Percentiles rank a stretch among this genome's conserved stretches.
Evolutionary conservation across 371 early-diverging fungal genomes (phyloP).

Genomic region (Mucor velutinosus): DNA sequence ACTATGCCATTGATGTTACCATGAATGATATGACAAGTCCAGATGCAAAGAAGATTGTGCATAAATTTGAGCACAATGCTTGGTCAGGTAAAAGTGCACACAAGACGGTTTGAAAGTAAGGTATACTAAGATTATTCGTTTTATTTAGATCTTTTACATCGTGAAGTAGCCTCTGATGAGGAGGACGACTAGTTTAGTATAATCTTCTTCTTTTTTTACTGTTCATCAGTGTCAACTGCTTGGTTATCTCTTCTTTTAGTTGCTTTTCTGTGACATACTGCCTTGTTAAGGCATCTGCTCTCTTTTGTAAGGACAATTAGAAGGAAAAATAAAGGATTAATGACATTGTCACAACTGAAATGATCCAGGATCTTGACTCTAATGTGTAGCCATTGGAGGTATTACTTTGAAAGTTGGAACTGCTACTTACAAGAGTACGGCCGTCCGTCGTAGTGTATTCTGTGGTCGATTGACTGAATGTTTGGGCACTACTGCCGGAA

Average conservation of each 20-base stretch:
- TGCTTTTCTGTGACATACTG: not conserved
- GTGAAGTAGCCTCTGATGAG: not conserved
- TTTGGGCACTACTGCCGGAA: slow-evolving; percentile 8
- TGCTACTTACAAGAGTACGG: slow-evolving; percentile 5
- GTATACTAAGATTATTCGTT: not conserved
- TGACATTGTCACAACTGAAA: not conserved
- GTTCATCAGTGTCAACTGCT: not conserved
- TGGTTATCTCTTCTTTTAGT: not conserved
- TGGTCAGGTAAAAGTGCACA: slow-evolving; percentile 7
- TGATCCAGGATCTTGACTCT: not conserved
- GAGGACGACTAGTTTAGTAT: not conserved
- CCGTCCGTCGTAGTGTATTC: slow-evolving; percentile 4
- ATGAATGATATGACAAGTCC: slow-evolving; percentile 12
- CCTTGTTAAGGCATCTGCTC: not conserved
- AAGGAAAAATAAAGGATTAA: not conserved
- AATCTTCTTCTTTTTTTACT: not conserved
- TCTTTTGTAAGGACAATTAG: not conserved
- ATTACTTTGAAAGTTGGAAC: not conserved
- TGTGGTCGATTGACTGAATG: not conserved
- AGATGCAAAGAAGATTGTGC: slow-evolving; percentile 9
- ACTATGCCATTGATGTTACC: slow-evolving; percentile 8
- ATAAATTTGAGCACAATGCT: slow-evolving; percentile 6
- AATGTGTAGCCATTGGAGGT: not conserved
- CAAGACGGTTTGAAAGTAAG: not conserved
- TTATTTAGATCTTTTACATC: not conserved